Evolutionary conservation across 2,329 filamentous ascomycete species (phyloP).

Genomic region (Trichoderma afroharzianum): DNA sequence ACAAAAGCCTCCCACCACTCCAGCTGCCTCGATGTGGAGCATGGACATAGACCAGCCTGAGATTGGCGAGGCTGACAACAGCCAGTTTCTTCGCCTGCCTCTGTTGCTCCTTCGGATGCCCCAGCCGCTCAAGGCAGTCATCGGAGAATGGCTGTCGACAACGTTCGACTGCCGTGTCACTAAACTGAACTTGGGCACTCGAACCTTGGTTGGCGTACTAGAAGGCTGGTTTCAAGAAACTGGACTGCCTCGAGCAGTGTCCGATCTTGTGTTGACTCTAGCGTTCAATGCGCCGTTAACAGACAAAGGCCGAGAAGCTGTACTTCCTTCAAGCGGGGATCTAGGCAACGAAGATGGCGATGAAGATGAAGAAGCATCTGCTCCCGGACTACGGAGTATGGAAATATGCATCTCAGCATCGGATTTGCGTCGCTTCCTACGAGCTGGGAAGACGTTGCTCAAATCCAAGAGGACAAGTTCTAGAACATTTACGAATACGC

Average conservation of each 20-base stretch:
- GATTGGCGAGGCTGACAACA: constrained; percentile 17
- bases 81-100: constrained; percentile 46
- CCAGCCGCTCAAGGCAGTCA: constrained; percentile 44
- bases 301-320: constrained; percentile 7
- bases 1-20: neutral
- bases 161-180: constrained; percentile 56
- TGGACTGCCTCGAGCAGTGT: constrained; percentile 33
- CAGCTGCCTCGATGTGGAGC: constrained; percentile 20
- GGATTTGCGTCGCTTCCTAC: constrained; percentile 46
- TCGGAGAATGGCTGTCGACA: constrained; percentile 49
- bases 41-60: constrained; percentile 21
- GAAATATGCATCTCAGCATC: constrained; percentile 50
- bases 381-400: constrained; percentile 39
- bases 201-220: constrained; percentile 47
- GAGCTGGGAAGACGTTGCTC: constrained; percentile 33
- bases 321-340: neutral
- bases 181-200: constrained; percentile 47
- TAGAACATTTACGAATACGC: constrained; percentile 12
- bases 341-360: constrained; percentile 21
- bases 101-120: constrained; percentile 56
- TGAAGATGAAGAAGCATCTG: constrained; percentile 14
- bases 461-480: constrained; percentile 3
- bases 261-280: constrained; percentile 49
- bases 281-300: constrained; percentile 45
- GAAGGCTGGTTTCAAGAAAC: constrained; percentile 48